Conservation (phyloP, 2,329 filamentous ascomycete species). For the Paecilomyces fulvus region DNA sequence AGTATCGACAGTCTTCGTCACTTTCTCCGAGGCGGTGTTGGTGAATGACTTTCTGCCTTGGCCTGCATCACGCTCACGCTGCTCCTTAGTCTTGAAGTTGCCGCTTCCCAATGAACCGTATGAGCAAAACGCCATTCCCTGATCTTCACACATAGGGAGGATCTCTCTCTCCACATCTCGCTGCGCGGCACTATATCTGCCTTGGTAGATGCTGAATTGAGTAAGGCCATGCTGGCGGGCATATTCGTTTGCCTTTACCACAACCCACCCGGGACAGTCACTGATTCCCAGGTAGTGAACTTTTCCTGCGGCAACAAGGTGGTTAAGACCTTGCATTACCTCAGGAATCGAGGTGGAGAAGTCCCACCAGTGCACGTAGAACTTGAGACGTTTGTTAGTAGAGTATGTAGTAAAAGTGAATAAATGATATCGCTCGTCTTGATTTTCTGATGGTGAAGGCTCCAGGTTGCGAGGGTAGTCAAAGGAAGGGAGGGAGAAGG, state of each 20-base stretch:
- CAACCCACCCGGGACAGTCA: conserved; percentile 60
- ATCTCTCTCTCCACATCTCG: conserved; percentile 65
- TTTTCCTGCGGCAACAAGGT: conserved; percentile 52
- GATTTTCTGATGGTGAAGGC: not conserved
- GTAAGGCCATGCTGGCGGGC: conserved; percentile 61
- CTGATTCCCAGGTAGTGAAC: conserved; percentile 60
- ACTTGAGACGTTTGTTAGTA: conserved; percentile 8
- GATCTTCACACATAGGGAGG: conserved; percentile 54
- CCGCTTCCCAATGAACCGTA: conserved; percentile 45
- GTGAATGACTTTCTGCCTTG: conserved; percentile 12
- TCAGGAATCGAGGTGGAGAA: conserved; percentile 57
- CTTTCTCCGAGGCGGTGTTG: conserved; percentile 5
- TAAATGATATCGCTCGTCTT: too few species aligned
- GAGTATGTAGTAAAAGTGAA: too few species aligned
- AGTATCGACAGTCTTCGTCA: conserved; percentile 6
- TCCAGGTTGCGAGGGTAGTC: not conserved
- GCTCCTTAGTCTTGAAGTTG: conserved; percentile 38
- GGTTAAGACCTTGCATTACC: conserved; percentile 59
- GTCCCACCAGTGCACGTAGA: conserved; percentile 48
- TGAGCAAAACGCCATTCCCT: conserved; percentile 54
- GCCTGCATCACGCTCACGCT: conserved; percentile 18
- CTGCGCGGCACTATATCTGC: conserved; percentile 51
- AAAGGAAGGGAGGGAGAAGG: not conserved
- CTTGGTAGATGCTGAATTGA: conserved; percentile 63
- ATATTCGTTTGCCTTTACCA: conserved; percentile 44